phyloP scores from a whole-genome alignment of 352 stramenopile species.

The Pythium brachiatum region DNA sequence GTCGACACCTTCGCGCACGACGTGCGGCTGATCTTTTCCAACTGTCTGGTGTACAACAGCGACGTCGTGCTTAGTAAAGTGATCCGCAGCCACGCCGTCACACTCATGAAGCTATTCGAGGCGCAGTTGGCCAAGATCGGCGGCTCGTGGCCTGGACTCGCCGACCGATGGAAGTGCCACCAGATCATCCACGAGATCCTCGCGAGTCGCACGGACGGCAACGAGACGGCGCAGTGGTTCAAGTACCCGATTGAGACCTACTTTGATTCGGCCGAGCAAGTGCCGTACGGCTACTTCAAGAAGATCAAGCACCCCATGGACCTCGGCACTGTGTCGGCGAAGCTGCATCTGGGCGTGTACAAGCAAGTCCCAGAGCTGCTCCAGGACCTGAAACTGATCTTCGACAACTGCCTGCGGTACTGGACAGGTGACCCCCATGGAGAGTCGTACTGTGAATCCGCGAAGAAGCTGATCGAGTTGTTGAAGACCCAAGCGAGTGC shows the following conservation, averaged over 20 bases:
- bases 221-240: slow-evolving; percentile 86
- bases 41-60: slow-evolving; percentile 87
- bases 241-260: slow-evolving; percentile 87
- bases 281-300: slow-evolving; percentile 82
- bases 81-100: slow-evolving; percentile 81
- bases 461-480: slow-evolving; percentile 50
- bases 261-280: slow-evolving; percentile 78
- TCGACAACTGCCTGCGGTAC: slow-evolving; percentile 85
- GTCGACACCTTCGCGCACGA: slow-evolving; percentile 72
- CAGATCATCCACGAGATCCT: slow-evolving; percentile 80
- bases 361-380: slow-evolving; percentile 56
- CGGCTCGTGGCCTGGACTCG: slow-evolving; percentile 58
- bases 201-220: slow-evolving; percentile 61
- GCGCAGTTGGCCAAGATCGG: slow-evolving; percentile 67
- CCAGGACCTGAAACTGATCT: slow-evolving; percentile 68
- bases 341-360: slow-evolving; percentile 68
- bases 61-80: slow-evolving; percentile 81
- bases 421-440: slow-evolving; percentile 77
- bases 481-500: slow-evolving; percentile 44
- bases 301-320: slow-evolving; percentile 82
- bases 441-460: slow-evolving; percentile 76
- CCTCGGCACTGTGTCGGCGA: slow-evolving; percentile 71
- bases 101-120: slow-evolving; percentile 84
- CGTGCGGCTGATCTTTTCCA: slow-evolving; percentile 84
- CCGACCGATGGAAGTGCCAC: slow-evolving; percentile 82